phyloP scores from a whole-genome alignment of 306 rosid genomes.

The Malus sylvestris region DNA sequence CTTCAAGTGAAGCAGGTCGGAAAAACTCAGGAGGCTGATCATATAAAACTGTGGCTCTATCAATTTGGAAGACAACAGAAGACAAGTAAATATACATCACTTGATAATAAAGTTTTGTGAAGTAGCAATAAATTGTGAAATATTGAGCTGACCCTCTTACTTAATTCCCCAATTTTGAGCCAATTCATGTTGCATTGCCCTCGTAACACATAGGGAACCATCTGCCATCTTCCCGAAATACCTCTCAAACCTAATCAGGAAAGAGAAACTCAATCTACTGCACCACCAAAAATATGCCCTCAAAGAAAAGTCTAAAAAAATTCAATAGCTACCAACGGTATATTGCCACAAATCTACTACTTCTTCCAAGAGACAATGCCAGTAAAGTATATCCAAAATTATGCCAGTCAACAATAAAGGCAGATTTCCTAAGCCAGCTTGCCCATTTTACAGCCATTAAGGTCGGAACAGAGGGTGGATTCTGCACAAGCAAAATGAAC shows the following conservation, averaged over 20 bases:
- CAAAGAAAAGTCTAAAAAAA: constrained; percentile 12
- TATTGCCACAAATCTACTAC: constrained; percentile 61
- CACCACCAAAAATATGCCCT: constrained; percentile 4
- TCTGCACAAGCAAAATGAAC: constrained; percentile 43
- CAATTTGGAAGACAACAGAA: not conserved
- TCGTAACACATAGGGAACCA: constrained; percentile 85
- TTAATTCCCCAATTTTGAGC: constrained; percentile 93
- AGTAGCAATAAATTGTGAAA: constrained; percentile 11
- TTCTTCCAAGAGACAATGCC: constrained; percentile 79
- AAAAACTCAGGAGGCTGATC: constrained; percentile 97
- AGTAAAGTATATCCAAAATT: constrained; percentile 93
- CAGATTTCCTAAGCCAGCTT: constrained; percentile 66
- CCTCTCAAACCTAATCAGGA: constrained; percentile 67
- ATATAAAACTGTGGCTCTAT: constrained; percentile 63
- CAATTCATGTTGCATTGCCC: constrained; percentile 95
- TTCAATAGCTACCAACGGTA: constrained; percentile 62
- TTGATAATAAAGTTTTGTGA: not conserved
- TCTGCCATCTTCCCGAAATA: constrained; percentile 85
- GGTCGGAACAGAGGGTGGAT: constrained; percentile 99
- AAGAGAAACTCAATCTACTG: constrained; percentile 17
- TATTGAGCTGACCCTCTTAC: constrained; percentile 50
- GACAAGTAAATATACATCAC: not conserved
- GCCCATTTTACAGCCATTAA: constrained; percentile 91
- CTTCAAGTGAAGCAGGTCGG: constrained; percentile 65
- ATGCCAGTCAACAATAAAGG: constrained; percentile 93